Evolutionary conservation across 2,329 filamentous ascomycete genomes (phyloP), one percentile per base, ranked within the genome.

Genomic region (Aspergillus pseudoterreus): DNA sequence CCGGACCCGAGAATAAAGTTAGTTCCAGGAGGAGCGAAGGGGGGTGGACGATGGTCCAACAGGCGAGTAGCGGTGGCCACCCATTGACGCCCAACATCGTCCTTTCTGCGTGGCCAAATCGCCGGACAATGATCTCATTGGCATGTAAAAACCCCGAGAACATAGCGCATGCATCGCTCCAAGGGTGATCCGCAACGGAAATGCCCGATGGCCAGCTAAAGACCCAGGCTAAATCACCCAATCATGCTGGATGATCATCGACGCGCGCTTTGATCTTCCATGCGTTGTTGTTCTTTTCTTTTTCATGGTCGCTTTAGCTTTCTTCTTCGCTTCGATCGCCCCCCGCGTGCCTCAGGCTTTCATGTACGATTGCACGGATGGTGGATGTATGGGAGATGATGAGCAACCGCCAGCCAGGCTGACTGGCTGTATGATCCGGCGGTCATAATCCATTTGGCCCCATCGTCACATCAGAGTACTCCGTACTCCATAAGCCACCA

Each of bases 131-230:
- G 38, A 30, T 47, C 35, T 55, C 49, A 68, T 68, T 68, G 64
- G 65, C 47, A 58, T 49, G 50, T 54, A 64, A 68, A 66, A 58
- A 48, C 51, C 60, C 64, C 63, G 63, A 63, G 46, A 53, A 54
- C 56, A 54, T 57, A 32, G 50, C 54, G 54, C 49, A 58, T 58
- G 53, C 57, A 47, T 48, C 50, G 49, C 51, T 42, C 44, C 10
- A 47, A 50, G 58, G 49, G 45, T 60, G 65, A 67, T 68, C 63
- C 61, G 64, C 64, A 61, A 60, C 63, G 61, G 62, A 65, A 66
- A 61, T 64, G 58, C 60, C 65, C 64, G 64, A 63, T 53, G 45
- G 52, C 47, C 44, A 30, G 52, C 36, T 27, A 49, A 19, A 10
- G 38, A 12, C 6, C 10, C 6, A 19, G 39, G 39, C 39, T 42